Evolutionary conservation across 2,329 filamentous ascomycete genomes (phyloP), one percentile per base, ranked within the genome.

Genomic region (Chaetothyriales sp.): DNA sequence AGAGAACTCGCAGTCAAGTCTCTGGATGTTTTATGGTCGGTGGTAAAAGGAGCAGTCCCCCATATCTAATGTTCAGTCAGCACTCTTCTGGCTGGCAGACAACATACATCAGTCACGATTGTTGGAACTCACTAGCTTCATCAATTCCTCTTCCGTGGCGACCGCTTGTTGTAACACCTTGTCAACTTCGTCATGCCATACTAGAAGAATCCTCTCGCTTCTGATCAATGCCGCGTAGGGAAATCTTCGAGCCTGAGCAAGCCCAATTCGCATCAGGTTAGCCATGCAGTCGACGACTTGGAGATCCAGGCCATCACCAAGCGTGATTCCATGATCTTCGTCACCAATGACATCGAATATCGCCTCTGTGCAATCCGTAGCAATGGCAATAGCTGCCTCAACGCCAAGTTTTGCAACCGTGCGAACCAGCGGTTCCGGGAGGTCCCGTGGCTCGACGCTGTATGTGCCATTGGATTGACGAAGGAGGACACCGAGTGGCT

Each of bases 381-480:
- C 69, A 70, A 77, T 73, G 8, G 74, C 76, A 53, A 75, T 66
- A 13, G 71, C 72, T 33, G 74, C 71, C 15, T 66, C 64, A 18
- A 71, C 65, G 55, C 74, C 73, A 51, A 76, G 66, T 49, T 67
- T 67, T 49, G 69, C 66, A 5, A 73, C 68, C 6, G 73, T 70
- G 3, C 61, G 66, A 9, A 72, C 58, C 7, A 76, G 64, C 8
- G 66, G 57, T 15, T 64, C 63, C 48, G 69, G 63, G 9, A 72
- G 53, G 4, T 62, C 59, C 20, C 68, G 62, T 0, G 73, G 73
- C 44, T 70, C 67, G 13, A 67, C 65, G 25, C 70, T 63, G 54
- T 73, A 74, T 28, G 63, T 62, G 48, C 69, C 70, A 43, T 68
- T 63, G n/a, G 67, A 64, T 46, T 64, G 64, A 43, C 67, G 63